Percentiles rank a stretch among this genome's conserved stretches.
Evolutionary conservation across 805 yeast species (phyloP).

Genomic region (Candida dajiaensis): DNA sequence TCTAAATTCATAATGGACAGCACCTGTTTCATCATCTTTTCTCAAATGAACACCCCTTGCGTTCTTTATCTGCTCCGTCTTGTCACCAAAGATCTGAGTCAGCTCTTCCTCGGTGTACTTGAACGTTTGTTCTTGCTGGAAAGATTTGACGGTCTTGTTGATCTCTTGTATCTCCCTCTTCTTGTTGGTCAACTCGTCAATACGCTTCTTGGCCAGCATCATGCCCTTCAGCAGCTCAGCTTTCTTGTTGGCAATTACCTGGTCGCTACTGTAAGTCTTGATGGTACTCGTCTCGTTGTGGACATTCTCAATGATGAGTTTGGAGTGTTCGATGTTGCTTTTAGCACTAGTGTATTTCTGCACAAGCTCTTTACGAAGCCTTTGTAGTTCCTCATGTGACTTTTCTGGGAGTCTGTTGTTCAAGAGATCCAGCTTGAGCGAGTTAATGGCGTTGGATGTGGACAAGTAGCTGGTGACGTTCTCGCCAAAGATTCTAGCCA

Average conservation of each 20-base stretch:
- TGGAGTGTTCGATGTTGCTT: not conserved
- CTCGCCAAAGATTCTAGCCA: not conserved
- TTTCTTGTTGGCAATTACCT: not conserved
- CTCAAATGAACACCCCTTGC: not conserved
- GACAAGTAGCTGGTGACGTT: not conserved
- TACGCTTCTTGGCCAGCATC: slow-evolving; percentile 9
- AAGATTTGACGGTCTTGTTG: slow-evolving; percentile 9
- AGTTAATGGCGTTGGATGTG: not conserved
- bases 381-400: not conserved
- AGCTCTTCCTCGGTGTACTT: slow-evolving; percentile 11
- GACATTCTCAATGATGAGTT: slow-evolving; percentile 3
- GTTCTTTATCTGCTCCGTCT: not conserved
- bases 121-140: slow-evolving; percentile 1
- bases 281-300: not conserved
- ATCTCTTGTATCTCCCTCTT: slow-evolving; percentile 13
- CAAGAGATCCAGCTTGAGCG: not conserved
- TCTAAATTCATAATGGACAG: not conserved
- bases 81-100: not conserved
- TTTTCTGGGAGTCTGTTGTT: not conserved
- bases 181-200: slow-evolving; percentile 12
- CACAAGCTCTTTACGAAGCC: not conserved
- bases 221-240: slow-evolving; percentile 11
- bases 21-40: not conserved
- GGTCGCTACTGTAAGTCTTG: slow-evolving; percentile 4
- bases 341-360: not conserved